phyloP scores from a whole-genome alignment of 2,329 filamentous ascomycete species.

The Fusarium irregulare region DNA sequence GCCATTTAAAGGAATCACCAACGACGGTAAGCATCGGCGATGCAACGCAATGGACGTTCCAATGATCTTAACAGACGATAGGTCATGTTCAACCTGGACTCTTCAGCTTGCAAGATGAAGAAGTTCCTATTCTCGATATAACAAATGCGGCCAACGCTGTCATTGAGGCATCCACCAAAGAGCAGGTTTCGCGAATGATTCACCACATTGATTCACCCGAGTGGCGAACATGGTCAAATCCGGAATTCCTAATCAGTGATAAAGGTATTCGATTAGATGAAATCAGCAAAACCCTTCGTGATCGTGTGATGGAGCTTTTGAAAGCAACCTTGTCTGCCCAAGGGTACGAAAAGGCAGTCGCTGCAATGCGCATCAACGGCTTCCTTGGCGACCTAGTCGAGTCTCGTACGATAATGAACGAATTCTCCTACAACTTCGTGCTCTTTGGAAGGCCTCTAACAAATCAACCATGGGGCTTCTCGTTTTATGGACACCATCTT shows the following conservation, averaged over 20 bases:
- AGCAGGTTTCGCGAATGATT: slow-evolving; percentile 20
- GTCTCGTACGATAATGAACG: slow-evolving; percentile 73
- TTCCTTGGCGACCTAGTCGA: slow-evolving; percentile 77
- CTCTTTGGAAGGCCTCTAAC: slow-evolving; percentile 73
- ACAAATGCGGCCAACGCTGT: not conserved
- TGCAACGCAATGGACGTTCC: not conserved
- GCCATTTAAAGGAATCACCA: slow-evolving; percentile 1
- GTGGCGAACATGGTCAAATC: slow-evolving; percentile 78
- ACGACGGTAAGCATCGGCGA: not conserved
- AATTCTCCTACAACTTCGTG: slow-evolving; percentile 80
- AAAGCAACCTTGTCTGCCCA: slow-evolving; percentile 71
- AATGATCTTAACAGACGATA: not conserved
- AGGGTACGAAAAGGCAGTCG: slow-evolving; percentile 77
- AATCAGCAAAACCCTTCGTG: slow-evolving; percentile 54
- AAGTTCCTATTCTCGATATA: not conserved
- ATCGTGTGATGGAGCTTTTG: slow-evolving; percentile 67
- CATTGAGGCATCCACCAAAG: not conserved
- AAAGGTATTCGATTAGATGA: slow-evolving; percentile 79
- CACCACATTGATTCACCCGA: slow-evolving; percentile 76
- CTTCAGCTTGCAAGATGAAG: not conserved
- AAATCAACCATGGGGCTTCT: slow-evolving; percentile 74
- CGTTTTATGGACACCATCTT: slow-evolving; percentile 82
- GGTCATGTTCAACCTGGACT: not conserved
- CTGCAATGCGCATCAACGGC: slow-evolving; percentile 78
- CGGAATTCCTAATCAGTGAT: slow-evolving; percentile 75